Conservation (phyloP, 2,329 filamentous ascomycete genomes). For the Magnaporthales sp. region DNA sequence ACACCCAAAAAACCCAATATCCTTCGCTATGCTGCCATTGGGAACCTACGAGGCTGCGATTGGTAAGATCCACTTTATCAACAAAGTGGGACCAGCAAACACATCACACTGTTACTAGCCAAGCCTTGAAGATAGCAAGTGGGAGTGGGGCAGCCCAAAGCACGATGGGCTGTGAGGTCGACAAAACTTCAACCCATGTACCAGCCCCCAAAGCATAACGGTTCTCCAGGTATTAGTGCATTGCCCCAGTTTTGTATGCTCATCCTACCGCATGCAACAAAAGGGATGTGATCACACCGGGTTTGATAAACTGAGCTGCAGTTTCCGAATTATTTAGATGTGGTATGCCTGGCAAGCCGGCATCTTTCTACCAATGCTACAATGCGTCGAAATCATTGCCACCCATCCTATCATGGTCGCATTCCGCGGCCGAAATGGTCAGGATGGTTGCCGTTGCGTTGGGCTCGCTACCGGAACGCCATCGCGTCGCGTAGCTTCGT, state of each 20-base stretch:
- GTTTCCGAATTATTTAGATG: not conserved
- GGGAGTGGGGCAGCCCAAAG: not conserved
- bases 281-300: not conserved
- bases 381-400: not conserved
- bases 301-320: not conserved
- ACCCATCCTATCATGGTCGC: not conserved
- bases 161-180: not conserved
- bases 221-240: not conserved
- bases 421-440: not conserved
- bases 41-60: not conserved
- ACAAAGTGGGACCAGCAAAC: not conserved
- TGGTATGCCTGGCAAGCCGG: not conserved
- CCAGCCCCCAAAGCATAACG: too few relatives aligned
- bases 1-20: too few relatives aligned
- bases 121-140: not conserved
- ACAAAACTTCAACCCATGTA: not conserved
- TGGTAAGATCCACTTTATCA: not conserved
- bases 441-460: not conserved
- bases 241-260: not conserved
- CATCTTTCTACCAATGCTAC: not conserved
- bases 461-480: not conserved
- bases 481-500: not conserved
- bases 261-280: not conserved
- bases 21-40: too few relatives aligned
- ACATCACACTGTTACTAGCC: not conserved